Evolutionary conservation across 2,329 filamentous ascomycete genomes (phyloP).

Genomic region (Mycosphaerella sp.): DNA sequence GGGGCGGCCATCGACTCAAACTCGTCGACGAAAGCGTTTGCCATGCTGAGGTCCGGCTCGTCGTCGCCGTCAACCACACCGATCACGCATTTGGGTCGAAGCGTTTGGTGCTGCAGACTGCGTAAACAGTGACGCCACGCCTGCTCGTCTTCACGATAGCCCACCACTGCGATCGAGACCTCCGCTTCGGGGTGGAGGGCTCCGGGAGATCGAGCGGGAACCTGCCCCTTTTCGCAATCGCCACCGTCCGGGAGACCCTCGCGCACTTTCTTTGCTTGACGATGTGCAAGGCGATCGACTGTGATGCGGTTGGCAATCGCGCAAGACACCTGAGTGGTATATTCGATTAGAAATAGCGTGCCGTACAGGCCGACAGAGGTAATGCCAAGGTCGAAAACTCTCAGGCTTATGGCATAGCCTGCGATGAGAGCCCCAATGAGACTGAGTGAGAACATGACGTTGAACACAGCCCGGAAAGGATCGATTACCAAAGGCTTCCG

Average conservation of each 20-base stretch:
- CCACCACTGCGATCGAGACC: constrained; percentile 6
- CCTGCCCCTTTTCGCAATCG: constrained; percentile 3
- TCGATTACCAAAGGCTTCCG: neutral
- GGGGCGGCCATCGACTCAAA: neutral
- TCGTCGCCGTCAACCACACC: constrained; percentile 8
- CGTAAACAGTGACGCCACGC: constrained; percentile 7
- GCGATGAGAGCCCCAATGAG: constrained; percentile 6
- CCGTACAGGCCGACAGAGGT: constrained; percentile 6
- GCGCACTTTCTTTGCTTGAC: neutral
- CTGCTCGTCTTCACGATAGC: constrained; percentile 9
- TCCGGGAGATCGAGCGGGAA: neutral
- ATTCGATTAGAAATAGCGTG: constrained; percentile 1
- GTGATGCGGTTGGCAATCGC: constrained; percentile 2
- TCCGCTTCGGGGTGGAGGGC: neutral
- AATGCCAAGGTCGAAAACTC: constrained; percentile 5
- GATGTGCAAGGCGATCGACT: constrained; percentile 3
- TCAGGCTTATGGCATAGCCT: constrained; percentile 2
- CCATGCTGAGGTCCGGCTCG: constrained; percentile 5
- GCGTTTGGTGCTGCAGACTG: constrained; percentile 1
- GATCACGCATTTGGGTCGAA: constrained; percentile 4
- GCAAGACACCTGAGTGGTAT: neutral
- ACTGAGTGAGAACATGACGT: neutral
- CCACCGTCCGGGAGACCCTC: neutral
- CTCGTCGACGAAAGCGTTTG: constrained; percentile 2
- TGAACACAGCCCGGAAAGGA: neutral